These are phyloP conservation scores for Lactarius tabidus DNA, from an alignment of 768 basidiomycete genomes.

Conservation along the genomic window DNA sequence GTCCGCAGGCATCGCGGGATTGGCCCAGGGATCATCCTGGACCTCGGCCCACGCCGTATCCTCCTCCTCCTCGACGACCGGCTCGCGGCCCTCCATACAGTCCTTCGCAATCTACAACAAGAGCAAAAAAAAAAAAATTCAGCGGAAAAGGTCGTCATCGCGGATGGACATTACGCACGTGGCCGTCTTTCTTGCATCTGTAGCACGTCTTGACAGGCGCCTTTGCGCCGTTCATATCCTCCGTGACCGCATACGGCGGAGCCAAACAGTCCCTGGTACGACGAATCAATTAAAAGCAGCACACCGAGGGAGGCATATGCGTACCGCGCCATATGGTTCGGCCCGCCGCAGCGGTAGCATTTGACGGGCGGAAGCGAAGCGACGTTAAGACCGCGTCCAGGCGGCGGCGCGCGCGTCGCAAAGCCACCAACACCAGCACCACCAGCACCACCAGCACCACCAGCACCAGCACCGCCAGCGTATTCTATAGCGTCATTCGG, in stretches of 20 bases:
- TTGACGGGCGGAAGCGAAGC: conserved; percentile 78
- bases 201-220: conserved; percentile 80
- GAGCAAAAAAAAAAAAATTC: not conserved
- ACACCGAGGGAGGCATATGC: conserved; percentile 17
- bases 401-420: conserved; percentile 65
- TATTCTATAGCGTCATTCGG: conserved; percentile 44
- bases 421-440: conserved; percentile 33
- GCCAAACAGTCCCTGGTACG: conserved; percentile 74
- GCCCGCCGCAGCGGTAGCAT: conserved; percentile 86
- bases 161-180: conserved; percentile 49
- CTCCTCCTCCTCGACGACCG: conserved; percentile 11
- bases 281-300: conserved; percentile 9
- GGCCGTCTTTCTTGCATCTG: conserved; percentile 84
- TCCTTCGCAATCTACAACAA: conserved; percentile 34
- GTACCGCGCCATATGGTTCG: conserved; percentile 83
- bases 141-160: not conserved
- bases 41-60: conserved; percentile 22
- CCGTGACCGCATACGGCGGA: conserved; percentile 50
- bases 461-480: conserved; percentile 14
- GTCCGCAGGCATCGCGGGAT: conserved; percentile 6
- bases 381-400: conserved; percentile 70
- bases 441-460: conserved; percentile 27
- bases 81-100: conserved; percentile 34
- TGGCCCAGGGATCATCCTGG: conserved; percentile 9
- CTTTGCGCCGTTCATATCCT: conserved; percentile 38